A percentile compares a stretch with the other conserved stretches of the same genome.
Evolutionary conservation across 106 monocot species (phyloP).

Genomic region (Triglochin maritima): DNA sequence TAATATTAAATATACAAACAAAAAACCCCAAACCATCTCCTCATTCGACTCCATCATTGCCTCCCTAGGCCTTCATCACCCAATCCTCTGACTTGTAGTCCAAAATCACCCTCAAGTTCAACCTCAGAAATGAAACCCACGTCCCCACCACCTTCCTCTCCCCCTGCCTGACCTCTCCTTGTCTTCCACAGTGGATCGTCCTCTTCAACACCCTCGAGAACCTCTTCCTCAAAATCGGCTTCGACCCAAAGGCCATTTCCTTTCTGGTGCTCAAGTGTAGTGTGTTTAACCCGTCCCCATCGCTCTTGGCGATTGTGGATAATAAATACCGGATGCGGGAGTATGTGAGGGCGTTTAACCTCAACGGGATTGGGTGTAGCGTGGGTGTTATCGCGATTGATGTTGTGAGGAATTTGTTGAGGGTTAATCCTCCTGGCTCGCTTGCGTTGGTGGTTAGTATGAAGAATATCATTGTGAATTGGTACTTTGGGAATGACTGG

Average conservation of each 20-base stretch:
- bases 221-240: slow-evolving; percentile 38
- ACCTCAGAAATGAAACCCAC: slow-evolving; percentile 62
- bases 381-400: slow-evolving; percentile 79
- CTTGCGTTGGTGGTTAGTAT: slow-evolving; percentile 63
- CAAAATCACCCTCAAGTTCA: slow-evolving; percentile 38
- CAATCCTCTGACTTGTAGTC: slow-evolving; percentile 43
- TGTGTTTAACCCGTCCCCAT: slow-evolving; percentile 73
- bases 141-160: slow-evolving; percentile 36
- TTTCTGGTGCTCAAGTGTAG: slow-evolving; percentile 77
- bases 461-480: slow-evolving; percentile 78
- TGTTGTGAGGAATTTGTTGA: slow-evolving; percentile 59
- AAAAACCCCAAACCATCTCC: slow-evolving; percentile 11
- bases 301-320: slow-evolving; percentile 62
- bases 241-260: slow-evolving; percentile 43
- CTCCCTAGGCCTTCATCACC: slow-evolving; percentile 35
- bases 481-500: slow-evolving; percentile 90
- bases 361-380: slow-evolving; percentile 93
- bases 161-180: slow-evolving; percentile 45
- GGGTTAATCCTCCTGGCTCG: slow-evolving; percentile 41
- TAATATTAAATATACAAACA: too few species aligned
- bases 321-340: slow-evolving; percentile 60
- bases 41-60: slow-evolving; percentile 50
- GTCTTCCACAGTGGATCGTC: slow-evolving; percentile 43
- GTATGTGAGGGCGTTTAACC: slow-evolving; percentile 70
- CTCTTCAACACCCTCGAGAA: slow-evolving; percentile 34